Evolutionary conservation across 2,329 filamentous ascomycete species (phyloP).

Genomic region (Hypomyces rosellus): DNA sequence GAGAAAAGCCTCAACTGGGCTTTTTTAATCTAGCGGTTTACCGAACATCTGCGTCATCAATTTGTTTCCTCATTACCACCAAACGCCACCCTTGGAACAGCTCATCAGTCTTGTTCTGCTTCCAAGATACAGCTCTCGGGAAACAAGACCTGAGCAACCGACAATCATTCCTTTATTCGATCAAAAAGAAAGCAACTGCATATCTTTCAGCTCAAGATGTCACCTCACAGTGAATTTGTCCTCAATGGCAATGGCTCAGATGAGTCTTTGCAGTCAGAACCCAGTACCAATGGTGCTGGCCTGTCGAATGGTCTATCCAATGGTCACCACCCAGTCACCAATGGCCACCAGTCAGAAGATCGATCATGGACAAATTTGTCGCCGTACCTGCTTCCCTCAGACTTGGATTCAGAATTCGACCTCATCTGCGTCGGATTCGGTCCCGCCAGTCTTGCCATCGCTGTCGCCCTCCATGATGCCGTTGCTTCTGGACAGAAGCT

Average conservation of each 20-base stretch:
- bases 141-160: not conserved
- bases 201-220: conserved; percentile 21
- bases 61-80: too few species aligned
- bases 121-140: too few species aligned
- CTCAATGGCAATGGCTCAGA: conserved; percentile 13
- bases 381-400: conserved; percentile 40
- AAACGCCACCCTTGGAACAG: too few species aligned
- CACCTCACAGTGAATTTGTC: conserved; percentile 30
- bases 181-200: not conserved
- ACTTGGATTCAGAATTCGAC: conserved; percentile 65
- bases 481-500: conserved; percentile 45
- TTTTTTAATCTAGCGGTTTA: too few species aligned
- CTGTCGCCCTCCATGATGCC: conserved; percentile 81
- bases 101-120: too few species aligned
- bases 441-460: conserved; percentile 82
- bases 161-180: not conserved
- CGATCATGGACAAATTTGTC: conserved; percentile 12
- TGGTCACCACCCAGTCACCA: conserved; percentile 9
- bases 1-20: too few species aligned
- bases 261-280: not conserved
- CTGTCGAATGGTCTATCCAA: conserved; percentile 11
- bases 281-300: conserved; percentile 12
- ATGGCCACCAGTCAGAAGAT: conserved; percentile 10
- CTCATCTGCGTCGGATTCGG: conserved; percentile 90
- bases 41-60: too few species aligned